Conservation (phyloP, 2,329 filamentous ascomycete genomes). For the Fonsecaea monophora region DNA sequence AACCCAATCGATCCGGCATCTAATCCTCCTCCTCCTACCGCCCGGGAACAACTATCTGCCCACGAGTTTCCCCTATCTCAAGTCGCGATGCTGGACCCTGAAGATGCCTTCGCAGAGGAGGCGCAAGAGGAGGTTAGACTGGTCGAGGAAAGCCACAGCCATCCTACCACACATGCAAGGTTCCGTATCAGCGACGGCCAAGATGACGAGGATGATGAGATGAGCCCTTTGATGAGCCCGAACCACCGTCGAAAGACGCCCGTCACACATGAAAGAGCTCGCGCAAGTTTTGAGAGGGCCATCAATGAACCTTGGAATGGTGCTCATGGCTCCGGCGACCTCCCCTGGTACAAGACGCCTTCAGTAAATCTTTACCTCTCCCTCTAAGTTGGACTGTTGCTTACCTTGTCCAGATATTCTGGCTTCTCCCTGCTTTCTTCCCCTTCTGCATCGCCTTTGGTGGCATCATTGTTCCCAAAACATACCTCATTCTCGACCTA, state of each 20-base stretch:
- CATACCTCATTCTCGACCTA: constrained; percentile 83
- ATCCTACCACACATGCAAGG: constrained; percentile 16
- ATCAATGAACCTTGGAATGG: constrained; percentile 44
- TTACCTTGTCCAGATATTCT: constrained; percentile 67
- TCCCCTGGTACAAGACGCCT: constrained; percentile 59
- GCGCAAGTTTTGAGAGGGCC: constrained; percentile 36
- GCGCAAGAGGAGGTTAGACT: constrained; percentile 43
- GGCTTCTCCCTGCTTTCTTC: constrained; percentile 80
- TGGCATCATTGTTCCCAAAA: constrained; percentile 80
- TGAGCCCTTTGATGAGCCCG: constrained; percentile 42
- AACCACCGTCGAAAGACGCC: constrained; percentile 25
- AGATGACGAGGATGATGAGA: constrained; percentile 41
- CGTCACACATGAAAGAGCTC: constrained; percentile 26
- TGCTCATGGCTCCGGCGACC: constrained; percentile 43
- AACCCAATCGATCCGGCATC: neutral
- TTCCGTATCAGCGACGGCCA: constrained; percentile 31
- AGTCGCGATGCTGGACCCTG: constrained; percentile 44
- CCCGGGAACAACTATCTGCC: neutral
- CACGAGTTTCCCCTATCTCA: neutral
- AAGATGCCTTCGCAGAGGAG: constrained; percentile 45
- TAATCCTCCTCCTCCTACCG: neutral
- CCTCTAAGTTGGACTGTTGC: constrained; percentile 17
- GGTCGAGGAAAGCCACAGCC: constrained; percentile 22
- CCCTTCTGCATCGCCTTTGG: constrained; percentile 87
- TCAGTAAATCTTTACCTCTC: constrained; percentile 50